Evolutionary conservation across 2,329 filamentous ascomycete species (phyloP).

Genomic region (Verticillium dahliae): DNA sequence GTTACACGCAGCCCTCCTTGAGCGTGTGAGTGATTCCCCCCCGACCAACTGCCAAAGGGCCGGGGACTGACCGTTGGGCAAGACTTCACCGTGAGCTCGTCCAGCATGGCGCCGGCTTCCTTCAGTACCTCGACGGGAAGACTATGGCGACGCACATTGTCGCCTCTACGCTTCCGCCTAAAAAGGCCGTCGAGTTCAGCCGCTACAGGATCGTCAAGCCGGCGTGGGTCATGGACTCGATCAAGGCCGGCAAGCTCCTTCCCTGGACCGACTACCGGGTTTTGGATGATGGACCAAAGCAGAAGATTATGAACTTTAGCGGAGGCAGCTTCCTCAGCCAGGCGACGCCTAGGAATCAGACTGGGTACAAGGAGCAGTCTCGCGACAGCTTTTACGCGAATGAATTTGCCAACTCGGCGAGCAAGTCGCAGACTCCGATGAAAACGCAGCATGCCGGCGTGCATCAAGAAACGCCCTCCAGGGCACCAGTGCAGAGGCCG

Average conservation of each 20-base stretch:
- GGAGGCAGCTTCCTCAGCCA: slow-evolving; percentile 64
- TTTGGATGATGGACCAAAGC: slow-evolving; percentile 74
- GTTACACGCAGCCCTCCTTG: slow-evolving; percentile 90
- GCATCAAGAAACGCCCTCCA: neutral
- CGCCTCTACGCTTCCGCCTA: slow-evolving; percentile 80
- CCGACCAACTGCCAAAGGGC: too few species aligned
- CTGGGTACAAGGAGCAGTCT: slow-evolving; percentile 74
- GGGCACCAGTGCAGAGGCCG: neutral
- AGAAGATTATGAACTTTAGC: slow-evolving; percentile 64
- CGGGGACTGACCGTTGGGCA: neutral
- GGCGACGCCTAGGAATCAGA: slow-evolving; percentile 45
- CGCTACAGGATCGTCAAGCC: slow-evolving; percentile 91
- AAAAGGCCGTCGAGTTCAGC: slow-evolving; percentile 84
- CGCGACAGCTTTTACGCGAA: slow-evolving; percentile 76
- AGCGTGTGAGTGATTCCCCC: slow-evolving; percentile 50
- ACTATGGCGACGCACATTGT: slow-evolving; percentile 95
- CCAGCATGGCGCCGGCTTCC: slow-evolving; percentile 85
- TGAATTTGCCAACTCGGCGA: slow-evolving; percentile 31
- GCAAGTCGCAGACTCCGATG: neutral
- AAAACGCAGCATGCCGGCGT: neutral
- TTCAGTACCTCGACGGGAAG: slow-evolving; percentile 93
- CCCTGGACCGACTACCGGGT: slow-evolving; percentile 84
- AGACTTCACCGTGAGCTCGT: slow-evolving; percentile 80
- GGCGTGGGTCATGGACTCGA: slow-evolving; percentile 87
- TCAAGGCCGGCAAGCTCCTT: slow-evolving; percentile 71